These are phyloP conservation scores for Ophidiomyces ophidiicola DNA, from an alignment of 2,329 filamentous ascomycete genomes.

Conservation along the genomic window DNA sequence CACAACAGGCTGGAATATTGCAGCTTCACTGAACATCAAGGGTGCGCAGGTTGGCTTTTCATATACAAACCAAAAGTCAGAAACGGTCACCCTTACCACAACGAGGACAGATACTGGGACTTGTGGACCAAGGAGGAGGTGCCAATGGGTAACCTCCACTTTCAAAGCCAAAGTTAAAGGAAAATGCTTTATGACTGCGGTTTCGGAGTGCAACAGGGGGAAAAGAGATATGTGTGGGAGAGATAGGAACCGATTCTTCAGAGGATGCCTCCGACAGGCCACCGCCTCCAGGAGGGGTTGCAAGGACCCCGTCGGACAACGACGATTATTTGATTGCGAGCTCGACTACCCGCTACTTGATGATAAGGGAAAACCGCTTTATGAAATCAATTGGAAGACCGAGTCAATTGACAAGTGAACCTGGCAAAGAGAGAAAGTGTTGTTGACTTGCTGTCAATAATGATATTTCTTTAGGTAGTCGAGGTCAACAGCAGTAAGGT, in stretches of 20 bases:
- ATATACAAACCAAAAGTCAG: background rate
- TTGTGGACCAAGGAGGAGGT: background rate
- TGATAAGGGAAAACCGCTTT: background rate
- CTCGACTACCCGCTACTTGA: background rate
- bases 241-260: background rate
- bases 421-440: too few relatives aligned
- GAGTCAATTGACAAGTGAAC: too few relatives aligned
- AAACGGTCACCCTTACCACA: background rate
- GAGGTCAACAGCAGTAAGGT: too few relatives aligned
- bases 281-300: background rate
- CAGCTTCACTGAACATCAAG: background rate
- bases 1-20: background rate
- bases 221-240: background rate
- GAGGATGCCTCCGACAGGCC: background rate
- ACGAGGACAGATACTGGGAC: background rate
- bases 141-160: background rate
- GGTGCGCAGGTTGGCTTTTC: background rate
- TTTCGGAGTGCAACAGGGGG: background rate
- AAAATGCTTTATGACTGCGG: background rate
- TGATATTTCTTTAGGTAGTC: too few relatives aligned
- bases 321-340: background rate
- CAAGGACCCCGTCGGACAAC: background rate
- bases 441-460: too few relatives aligned
- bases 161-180: background rate
- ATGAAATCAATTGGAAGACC: background rate